Evolutionary conservation across 192 early-diverging fungal genomes (phyloP).

Genomic region (Backusella circina): DNA sequence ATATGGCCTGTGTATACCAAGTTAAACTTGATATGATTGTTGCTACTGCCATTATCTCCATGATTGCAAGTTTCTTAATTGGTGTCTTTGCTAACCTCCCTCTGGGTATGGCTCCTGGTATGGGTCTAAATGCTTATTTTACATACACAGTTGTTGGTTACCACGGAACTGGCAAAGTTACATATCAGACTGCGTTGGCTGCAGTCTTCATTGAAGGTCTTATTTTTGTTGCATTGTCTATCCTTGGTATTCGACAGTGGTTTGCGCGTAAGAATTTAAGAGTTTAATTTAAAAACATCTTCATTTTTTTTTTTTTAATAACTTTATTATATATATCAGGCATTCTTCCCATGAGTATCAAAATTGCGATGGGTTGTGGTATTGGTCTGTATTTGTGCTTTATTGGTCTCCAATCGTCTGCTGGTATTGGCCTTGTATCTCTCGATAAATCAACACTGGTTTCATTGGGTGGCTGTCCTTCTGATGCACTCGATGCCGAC

Average conservation of each 20-base stretch:
- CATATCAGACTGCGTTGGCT: conserved; percentile 62
- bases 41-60: conserved; percentile 64
- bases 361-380: conserved; percentile 70
- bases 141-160: conserved; percentile 81
- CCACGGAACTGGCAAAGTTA: conserved; percentile 69
- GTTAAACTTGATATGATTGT: conserved; percentile 71
- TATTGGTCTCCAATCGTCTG: conserved; percentile 77
- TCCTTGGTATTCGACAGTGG: conserved; percentile 76
- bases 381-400: conserved; percentile 79
- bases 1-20: conserved; percentile 58
- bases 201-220: conserved; percentile 83
- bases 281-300: neutral
- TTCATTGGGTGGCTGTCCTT: conserved; percentile 51
- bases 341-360: conserved; percentile 65
- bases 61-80: conserved; percentile 65
- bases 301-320: neutral
- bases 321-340: neutral
- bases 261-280: conserved; percentile 48
- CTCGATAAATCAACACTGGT: conserved; percentile 64
- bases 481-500: conserved; percentile 48
- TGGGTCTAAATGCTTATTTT: conserved; percentile 84
- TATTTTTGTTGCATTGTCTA: conserved; percentile 71
- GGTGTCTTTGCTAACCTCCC: conserved; percentile 72
- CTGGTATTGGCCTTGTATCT: conserved; percentile 75
- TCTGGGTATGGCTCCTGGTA: conserved; percentile 74